phyloP scores from a whole-genome alignment of 129 eudicot species.

The Sambucus nigra region DNA sequence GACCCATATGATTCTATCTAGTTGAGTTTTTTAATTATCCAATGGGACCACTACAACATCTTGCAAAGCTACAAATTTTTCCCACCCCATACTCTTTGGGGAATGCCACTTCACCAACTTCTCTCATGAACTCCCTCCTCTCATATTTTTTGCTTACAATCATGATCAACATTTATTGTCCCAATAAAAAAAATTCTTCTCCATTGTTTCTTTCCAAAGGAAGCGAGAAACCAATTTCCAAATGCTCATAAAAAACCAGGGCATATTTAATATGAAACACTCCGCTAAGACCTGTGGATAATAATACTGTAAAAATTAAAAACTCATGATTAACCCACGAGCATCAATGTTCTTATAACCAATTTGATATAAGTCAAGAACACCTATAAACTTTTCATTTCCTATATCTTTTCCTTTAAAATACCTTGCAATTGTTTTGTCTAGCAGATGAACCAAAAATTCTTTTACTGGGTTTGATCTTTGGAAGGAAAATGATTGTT shows the following conservation, averaged over 20 bases:
- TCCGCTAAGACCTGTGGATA: slow-evolving; percentile 55
- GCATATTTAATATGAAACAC: slow-evolving; percentile 47
- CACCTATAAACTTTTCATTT: slow-evolving; percentile 50
- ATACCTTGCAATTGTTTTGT: slow-evolving; percentile 68
- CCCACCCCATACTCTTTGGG: slow-evolving; percentile 58
- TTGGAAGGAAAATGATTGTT: slow-evolving; percentile 55
- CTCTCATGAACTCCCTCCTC: slow-evolving; percentile 31
- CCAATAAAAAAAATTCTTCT: too few species aligned
- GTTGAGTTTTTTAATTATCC: slow-evolving; percentile 9
- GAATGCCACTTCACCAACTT: slow-evolving; percentile 47
- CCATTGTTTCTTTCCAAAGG: slow-evolving; percentile 47
- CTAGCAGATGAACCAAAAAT: slow-evolving; percentile 62
- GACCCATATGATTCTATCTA: not conserved
- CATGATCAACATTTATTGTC: slow-evolving; percentile 27
- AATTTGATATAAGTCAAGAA: slow-evolving; percentile 49
- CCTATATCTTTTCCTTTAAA: slow-evolving; percentile 59
- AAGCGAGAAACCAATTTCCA: slow-evolving; percentile 52
- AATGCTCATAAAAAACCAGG: slow-evolving; percentile 42
- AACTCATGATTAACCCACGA: slow-evolving; percentile 65
- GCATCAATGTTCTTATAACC: slow-evolving; percentile 57
- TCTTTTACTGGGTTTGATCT: slow-evolving; percentile 69
- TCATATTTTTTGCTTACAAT: slow-evolving; percentile 43
- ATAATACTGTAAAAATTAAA: slow-evolving; percentile 73
- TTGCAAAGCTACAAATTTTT: slow-evolving; percentile 40
- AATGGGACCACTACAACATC: slow-evolving; percentile 28